Base-by-base conservation (phyloP, 2,329 filamentous ascomycete species). In the Sclerotiophoma versabilis region DNA sequence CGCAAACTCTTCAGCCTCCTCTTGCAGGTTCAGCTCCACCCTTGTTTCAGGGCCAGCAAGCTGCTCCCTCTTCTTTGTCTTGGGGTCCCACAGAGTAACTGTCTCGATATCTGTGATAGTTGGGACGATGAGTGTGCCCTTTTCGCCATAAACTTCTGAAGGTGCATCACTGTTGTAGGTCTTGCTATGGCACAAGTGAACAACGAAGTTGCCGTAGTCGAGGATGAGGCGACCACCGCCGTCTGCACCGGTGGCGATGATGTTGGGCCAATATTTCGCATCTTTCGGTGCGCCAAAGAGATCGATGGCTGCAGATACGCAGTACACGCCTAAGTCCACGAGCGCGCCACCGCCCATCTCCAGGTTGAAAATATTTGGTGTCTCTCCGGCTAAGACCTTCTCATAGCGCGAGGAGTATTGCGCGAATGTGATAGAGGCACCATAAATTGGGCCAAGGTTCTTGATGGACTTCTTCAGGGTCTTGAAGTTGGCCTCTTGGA, bases 401-500 rank as follows among this genome's bases (percentile, higher is more conserved):
- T 77, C 76, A 71, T 80, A 81, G 27, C 79, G 75, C 11, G 69
- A 74, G 41, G 73, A 77, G 73, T 77, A 81, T 27, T 77, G 76
- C 1, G 77, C 76, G 53, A 75, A 81, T 38, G 69, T 76, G 30
- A 82, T 67, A 49, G 65, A 75, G 8, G 79, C 79, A 38, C 79
- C 79, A 51, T 75, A 77, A 38, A 82, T 69, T 0, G 65, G 64
- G 0, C 79, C 79, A 2, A 81, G 60, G n/a, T 66, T 66, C 33
- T 71, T 64, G 15, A 79, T 67, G 9, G 63, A 63, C 6, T 65
- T 55, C 37, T 77, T 77, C 26, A 81, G 63, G 25, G 76, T 65
- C 49, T 77, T 77, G 73, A 79, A 81, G 65, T 81, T 81, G 34
- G 72, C 69, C 67, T 81, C 80, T 67, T 81, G 80, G 43, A 81